Evolutionary conservation across 805 yeast genomes (phyloP).

Genomic region (Sungouiella blattae): DNA sequence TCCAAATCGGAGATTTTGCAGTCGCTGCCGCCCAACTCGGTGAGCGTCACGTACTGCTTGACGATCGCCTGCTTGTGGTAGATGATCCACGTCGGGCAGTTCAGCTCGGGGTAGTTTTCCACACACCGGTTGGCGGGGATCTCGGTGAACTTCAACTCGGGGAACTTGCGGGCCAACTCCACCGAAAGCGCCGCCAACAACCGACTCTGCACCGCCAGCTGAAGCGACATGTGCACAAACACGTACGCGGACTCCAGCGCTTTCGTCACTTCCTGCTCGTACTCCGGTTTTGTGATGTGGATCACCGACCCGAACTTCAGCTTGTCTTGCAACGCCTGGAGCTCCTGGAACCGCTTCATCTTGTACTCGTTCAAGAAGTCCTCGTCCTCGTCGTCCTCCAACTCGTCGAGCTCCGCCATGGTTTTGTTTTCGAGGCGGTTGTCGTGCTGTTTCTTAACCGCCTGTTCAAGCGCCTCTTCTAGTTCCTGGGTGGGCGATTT

Average conservation of each 20-base stretch:
- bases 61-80: constrained; percentile 76
- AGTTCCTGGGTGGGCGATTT: constrained; percentile 84
- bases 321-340: constrained; percentile 55
- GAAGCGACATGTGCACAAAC: constrained; percentile 71
- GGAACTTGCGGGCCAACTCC: constrained; percentile 60
- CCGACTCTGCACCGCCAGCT: constrained; percentile 69
- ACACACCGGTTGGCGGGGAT: constrained; percentile 89
- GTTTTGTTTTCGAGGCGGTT: constrained; percentile 75
- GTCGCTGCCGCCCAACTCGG: constrained; percentile 80
- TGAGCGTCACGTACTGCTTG: constrained; percentile 76
- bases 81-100: constrained; percentile 86
- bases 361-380: constrained; percentile 80
- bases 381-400: constrained; percentile 92
- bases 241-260: constrained; percentile 67
- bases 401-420: constrained; percentile 76
- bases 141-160: constrained; percentile 86
- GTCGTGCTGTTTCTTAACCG: constrained; percentile 73
- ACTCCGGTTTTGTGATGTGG: constrained; percentile 84
- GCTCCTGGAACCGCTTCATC: constrained; percentile 70
- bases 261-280: constrained; percentile 77
- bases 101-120: constrained; percentile 84
- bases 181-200: constrained; percentile 57
- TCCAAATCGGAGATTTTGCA: constrained; percentile 71
- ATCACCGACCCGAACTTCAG: constrained; percentile 70
- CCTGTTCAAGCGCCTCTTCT: constrained; percentile 85